Base-by-base conservation (phyloP, 257 asterid genomes). In the Scutellaria galericulata region DNA sequence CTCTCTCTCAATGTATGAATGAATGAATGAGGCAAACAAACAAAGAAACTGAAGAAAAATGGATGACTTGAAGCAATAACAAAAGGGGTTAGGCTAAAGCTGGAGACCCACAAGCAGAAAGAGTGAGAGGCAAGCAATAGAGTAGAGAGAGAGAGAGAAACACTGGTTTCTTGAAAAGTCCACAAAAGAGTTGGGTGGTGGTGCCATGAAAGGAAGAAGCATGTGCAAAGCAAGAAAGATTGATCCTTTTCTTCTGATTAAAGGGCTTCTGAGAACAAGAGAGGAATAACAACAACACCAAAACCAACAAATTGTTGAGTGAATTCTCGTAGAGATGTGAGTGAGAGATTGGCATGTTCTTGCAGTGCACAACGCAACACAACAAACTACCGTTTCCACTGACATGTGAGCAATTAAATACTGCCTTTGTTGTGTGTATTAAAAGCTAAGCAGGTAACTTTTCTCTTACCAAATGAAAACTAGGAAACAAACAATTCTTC, bases 61-160 rank as follows among this genome's bases (percentile, higher is more conserved):
- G 68, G 82, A 67, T 78, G 75, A 57, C 84, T 89, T 82, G 84
- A 83, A 92, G 88, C 77, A 80, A 82, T 41, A 56, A 80, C 73
- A 78, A 81, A 83, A 68, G 82, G 74, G 70, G 80, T 14, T 77
- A 76, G 85, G 80, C 82, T 82, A 84, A 78, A 83, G 86, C 76
- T 74, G 81, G 68, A 82, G 88, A 76, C 89, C 86, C 86, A 83
- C 83, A 44, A 82, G 81, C 81, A 70, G 80, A 72, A 83, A 86
- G 80, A 89, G 92, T 89, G 82, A 86, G 86, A 79, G 77, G 80
- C 87, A 93, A 90, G 88, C 82, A 86, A 84, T 47, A 79, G 42
- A 35, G 77, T 56, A 53, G 75, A 75, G 75, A 77, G 69, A 75
- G 68, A 75, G 75, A 77, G 64, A 75, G 68, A 64, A 65, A 22